These are phyloP conservation scores for Tetrapisispora fleetii DNA, from an alignment of 805 yeast genomes.

Conservation along the genomic window DNA sequence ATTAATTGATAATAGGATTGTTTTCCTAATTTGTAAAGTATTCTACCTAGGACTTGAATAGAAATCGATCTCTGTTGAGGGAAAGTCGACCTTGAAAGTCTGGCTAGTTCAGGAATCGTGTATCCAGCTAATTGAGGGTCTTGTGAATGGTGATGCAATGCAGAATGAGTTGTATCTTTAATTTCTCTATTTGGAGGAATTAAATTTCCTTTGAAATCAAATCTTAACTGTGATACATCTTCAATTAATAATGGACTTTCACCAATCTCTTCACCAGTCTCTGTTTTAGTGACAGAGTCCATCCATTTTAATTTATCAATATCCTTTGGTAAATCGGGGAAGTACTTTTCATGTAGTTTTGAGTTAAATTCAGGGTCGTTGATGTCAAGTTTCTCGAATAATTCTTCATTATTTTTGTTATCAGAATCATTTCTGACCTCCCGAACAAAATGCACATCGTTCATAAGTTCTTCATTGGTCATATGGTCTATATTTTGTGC, in stretches of 20 bases:
- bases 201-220: constrained; percentile 78
- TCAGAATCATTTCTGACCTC: constrained; percentile 22
- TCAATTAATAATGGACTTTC: constrained; percentile 24
- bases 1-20: constrained; percentile 45
- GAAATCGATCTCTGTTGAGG: constrained; percentile 84
- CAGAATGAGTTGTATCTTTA: constrained; percentile 45
- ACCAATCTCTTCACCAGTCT: constrained; percentile 25
- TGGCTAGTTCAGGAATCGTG: constrained; percentile 73
- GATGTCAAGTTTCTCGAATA: constrained; percentile 38
- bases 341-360: constrained; percentile 73
- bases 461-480: constrained; percentile 33
- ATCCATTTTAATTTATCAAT: constrained; percentile 84
- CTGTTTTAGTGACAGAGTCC: constrained; percentile 46
- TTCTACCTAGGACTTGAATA: constrained; percentile 77
- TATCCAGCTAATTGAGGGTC: constrained; percentile 89
- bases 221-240: constrained; percentile 62
- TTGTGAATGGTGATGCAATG: constrained; percentile 86
- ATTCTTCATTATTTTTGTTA: constrained; percentile 7
- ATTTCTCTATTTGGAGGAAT: constrained; percentile 47
- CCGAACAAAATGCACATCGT: constrained; percentile 39
- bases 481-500: constrained; percentile 36
- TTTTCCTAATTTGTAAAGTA: constrained; percentile 68
- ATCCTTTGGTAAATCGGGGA: constrained; percentile 83
- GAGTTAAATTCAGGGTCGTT: constrained; percentile 72
- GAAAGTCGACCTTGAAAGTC: constrained; percentile 64